Evolutionary conservation across 169 alveolate species (phyloP), one percentile per base, ranked within the genome.

Genomic region (Plasmodium gonderi): DNA sequence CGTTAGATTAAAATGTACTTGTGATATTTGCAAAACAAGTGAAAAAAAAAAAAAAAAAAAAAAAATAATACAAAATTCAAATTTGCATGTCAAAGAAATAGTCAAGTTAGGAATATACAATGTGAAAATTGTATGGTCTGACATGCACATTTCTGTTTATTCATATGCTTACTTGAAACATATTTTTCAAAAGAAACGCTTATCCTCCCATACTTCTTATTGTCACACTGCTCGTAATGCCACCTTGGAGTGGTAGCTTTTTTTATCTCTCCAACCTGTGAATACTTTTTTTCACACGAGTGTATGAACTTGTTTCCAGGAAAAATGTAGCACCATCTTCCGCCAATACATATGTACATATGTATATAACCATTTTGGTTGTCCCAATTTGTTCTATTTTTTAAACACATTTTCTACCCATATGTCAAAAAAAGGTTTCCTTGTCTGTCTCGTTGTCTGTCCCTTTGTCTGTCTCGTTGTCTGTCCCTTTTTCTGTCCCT

Each of bases 101-200:
- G 96, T 98, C 51, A 64, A 91, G 5, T 92, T 93, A 31, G 97
- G 99, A 72, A 94, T 96, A 60, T 97, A 97, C 91, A 98, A 98
- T 81, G 98, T 96, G 47, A 97, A 98, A 36, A 90, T 97, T 44
- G 93, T 94, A 36, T 97, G 99, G 99, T 91, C 96, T 20, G 99
- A 97, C 94, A 96, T 97, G n/a, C 99, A 97, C 64, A 91, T 54
- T 5, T 91, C 95, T 45, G 87, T 94, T 14, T 75, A 75, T 83
- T 91, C 96, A 5, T 94, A 94, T 79, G 11, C 77, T 12, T 54
- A 90, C 17, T 67, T 90, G 42, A 85, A 85, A 38, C 87, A 85
- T 20, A 51, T 85, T 38, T 85, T 85, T 74, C 80, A 75, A 20
- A 75, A 45, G 29, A 51, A 38, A 33, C 60, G 79, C 14, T 1